phyloP scores from a whole-genome alignment of 495 filamentous ascomycete genomes.

The Tricharina praecox region DNA sequence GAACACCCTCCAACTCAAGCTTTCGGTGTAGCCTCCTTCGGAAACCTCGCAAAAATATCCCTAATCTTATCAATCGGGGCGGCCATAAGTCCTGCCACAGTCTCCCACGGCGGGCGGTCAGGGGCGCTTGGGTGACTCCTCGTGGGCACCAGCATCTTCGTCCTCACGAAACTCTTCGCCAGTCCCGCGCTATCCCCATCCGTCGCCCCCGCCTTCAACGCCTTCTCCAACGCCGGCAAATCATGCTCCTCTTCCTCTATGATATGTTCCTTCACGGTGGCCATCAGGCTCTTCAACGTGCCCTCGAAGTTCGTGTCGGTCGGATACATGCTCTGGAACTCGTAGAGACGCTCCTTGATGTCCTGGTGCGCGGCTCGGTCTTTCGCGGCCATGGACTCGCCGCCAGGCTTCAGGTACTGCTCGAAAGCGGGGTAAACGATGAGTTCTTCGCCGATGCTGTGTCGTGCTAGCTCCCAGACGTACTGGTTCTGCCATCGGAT shows the following conservation, averaged over 20 bases:
- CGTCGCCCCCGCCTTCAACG: constrained; percentile 26
- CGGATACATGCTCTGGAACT: constrained; percentile 40
- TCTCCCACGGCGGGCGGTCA: constrained; percentile 35
- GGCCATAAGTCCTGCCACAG: constrained; percentile 32
- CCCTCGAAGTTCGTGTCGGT: constrained; percentile 34
- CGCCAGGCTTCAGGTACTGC: constrained; percentile 37
- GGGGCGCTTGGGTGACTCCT: constrained; percentile 30
- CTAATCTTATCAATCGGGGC: constrained; percentile 37
- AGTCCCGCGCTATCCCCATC: constrained; percentile 29
- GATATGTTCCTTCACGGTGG: constrained; percentile 39
- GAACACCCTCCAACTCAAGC: no score
- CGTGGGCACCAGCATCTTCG: constrained; percentile 39
- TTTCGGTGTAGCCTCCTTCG: constrained; percentile 14
- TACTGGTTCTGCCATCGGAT: constrained; percentile 46
- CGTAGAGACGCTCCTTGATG: constrained; percentile 45
- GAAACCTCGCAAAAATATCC: constrained; percentile 36
- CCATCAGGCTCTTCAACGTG: constrained; percentile 38
- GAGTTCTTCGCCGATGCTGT: constrained; percentile 34
- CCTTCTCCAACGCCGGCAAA: constrained; percentile 38
- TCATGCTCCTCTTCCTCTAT: constrained; percentile 43
- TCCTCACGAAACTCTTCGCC: constrained; percentile 38
- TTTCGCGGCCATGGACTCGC: constrained; percentile 37
- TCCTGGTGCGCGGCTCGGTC: constrained; percentile 42
- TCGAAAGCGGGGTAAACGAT: constrained; percentile 54
- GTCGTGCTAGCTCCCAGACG: constrained; percentile 47